Percentiles rank a stretch among this genome's conserved stretches.
Evolutionary conservation across 805 yeast genomes (phyloP).

Genomic region (Zygotorulaspora florentina): DNA sequence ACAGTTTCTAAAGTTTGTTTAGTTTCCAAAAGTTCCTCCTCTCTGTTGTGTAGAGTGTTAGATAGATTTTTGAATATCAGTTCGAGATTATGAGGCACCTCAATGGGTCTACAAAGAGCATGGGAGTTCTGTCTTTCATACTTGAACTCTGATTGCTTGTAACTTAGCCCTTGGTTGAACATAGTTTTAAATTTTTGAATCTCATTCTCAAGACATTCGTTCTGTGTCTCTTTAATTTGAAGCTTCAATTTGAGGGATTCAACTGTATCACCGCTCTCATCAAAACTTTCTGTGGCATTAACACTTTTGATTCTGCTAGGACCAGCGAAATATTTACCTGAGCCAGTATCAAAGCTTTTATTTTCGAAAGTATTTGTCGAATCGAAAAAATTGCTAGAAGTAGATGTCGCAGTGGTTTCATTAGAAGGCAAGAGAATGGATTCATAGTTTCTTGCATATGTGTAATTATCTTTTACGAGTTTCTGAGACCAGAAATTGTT

Average conservation of each 20-base stretch:
- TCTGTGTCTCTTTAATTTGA: slow-evolving; percentile 50
- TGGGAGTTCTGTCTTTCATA: slow-evolving; percentile 18
- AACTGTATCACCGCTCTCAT: neutral
- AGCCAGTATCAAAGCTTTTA: slow-evolving; percentile 10
- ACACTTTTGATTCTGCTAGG: neutral
- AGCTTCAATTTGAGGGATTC: slow-evolving; percentile 48
- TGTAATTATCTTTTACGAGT: slow-evolving; percentile 3
- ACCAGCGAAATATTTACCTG: slow-evolving; percentile 2
- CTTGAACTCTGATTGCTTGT: slow-evolving; percentile 35
- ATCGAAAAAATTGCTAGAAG: slow-evolving; percentile 4
- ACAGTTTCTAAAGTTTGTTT: slow-evolving; percentile 61
- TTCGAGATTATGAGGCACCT: slow-evolving; percentile 43
- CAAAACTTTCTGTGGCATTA: neutral
- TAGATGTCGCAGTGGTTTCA: neutral
- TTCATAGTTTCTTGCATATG: slow-evolving; percentile 4
- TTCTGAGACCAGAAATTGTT: slow-evolving; percentile 5
- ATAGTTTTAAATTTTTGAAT: slow-evolving; percentile 35
- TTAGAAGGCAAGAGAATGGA: neutral
- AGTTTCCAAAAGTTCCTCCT: slow-evolving; percentile 54
- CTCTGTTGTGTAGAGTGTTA: slow-evolving; percentile 43
- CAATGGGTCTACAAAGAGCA: slow-evolving; percentile 17
- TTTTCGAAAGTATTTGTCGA: slow-evolving; percentile 2
- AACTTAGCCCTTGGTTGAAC: slow-evolving; percentile 36
- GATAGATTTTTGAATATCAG: slow-evolving; percentile 48
- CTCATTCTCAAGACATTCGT: slow-evolving; percentile 44